Percentiles rank a stretch among this genome's conserved stretches.
Evolutionary conservation across 2,329 filamentous ascomycete species (phyloP).

Genomic region (Penicillium digitatum): DNA sequence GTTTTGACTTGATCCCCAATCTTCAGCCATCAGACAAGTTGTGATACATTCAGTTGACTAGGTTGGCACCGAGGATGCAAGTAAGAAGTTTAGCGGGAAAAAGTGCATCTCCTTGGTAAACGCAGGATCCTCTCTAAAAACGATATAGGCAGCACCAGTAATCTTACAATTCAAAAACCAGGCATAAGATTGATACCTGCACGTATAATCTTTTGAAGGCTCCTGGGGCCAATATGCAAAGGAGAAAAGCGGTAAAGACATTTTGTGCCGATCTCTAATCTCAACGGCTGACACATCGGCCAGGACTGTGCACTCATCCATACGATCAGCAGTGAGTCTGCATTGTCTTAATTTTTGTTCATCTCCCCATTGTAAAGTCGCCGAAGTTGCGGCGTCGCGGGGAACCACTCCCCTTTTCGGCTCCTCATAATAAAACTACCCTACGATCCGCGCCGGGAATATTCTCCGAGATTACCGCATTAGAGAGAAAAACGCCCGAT

Average conservation of each 20-base stretch:
- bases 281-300: slow-evolving; percentile 14
- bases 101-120: too few relatives aligned
- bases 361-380: neutral
- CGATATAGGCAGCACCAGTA: neutral
- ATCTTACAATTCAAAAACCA: neutral
- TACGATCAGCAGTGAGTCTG: neutral
- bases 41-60: too few relatives aligned
- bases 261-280: slow-evolving; percentile 21
- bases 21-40: too few relatives aligned
- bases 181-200: neutral
- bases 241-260: slow-evolving; percentile 7
- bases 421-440: neutral
- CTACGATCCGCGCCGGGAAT: neutral
- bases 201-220: neutral
- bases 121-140: too few relatives aligned
- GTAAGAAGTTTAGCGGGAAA: too few relatives aligned
- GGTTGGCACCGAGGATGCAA: too few relatives aligned
- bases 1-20: too few relatives aligned
- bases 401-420: slow-evolving; percentile 10
- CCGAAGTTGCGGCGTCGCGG: slow-evolving; percentile 5
- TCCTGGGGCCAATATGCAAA: neutral
- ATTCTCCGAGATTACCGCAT: neutral
- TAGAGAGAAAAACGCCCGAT: neutral
- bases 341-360: neutral
- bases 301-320: slow-evolving; percentile 1